Evolutionary conservation across 257 asterid genomes (phyloP).

Genomic region (Scutellaria minor): DNA sequence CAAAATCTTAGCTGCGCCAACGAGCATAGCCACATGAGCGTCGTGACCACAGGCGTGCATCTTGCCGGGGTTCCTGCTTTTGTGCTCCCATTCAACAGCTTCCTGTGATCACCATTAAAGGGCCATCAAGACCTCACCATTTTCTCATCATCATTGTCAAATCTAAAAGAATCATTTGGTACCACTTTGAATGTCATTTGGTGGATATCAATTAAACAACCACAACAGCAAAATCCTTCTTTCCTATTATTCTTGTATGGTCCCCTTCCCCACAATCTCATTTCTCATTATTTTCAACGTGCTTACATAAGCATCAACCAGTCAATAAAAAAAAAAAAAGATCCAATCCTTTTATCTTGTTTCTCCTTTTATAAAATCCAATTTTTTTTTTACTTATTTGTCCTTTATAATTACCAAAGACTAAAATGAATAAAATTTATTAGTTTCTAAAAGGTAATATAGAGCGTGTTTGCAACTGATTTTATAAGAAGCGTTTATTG

Average conservation of each 20-base stretch:
- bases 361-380: no score
- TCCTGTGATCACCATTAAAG: slow-evolving; percentile 46
- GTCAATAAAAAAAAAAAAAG: no score
- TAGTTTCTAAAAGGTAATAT: no score
- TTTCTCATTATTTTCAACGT: slow-evolving; percentile 26
- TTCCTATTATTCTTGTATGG: slow-evolving; percentile 35
- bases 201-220: slow-evolving; percentile 27
- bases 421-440: no score
- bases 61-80: slow-evolving; percentile 64
- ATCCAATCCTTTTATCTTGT: no score
- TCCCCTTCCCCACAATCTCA: slow-evolving; percentile 27
- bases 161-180: slow-evolving; percentile 19
- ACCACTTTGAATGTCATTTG: background rate
- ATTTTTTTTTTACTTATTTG: no score
- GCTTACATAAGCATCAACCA: slow-evolving; percentile 27
- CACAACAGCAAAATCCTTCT: slow-evolving; percentile 6
- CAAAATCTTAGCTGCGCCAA: slow-evolving; percentile 70
- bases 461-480: no score
- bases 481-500: no score
- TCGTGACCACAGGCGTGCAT: slow-evolving; percentile 91
- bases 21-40: slow-evolving; percentile 77
- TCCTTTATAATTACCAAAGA: no score
- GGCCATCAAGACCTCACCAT: background rate
- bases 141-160: background rate
- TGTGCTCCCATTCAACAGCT: slow-evolving; percentile 79